Conservation (phyloP, 805 yeast species). For the Saccharomycopsis sp. region DNA sequence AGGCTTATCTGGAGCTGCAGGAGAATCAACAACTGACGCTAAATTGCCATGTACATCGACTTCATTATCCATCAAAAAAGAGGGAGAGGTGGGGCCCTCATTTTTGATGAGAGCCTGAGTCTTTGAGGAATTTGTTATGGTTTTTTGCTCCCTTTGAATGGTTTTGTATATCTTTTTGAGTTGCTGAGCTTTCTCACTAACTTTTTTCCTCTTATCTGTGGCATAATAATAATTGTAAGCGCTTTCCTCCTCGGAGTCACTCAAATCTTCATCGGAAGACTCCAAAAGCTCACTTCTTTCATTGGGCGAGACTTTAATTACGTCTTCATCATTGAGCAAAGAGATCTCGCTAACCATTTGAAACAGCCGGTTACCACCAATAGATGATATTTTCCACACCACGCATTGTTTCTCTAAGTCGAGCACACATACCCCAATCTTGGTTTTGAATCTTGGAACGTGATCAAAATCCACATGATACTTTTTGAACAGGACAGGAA, state of each 20-base stretch:
- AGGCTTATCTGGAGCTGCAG: constrained; percentile 7
- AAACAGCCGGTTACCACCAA: constrained; percentile 50
- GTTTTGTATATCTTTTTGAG: constrained; percentile 17
- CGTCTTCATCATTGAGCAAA: constrained; percentile 24
- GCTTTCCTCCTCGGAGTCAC: constrained; percentile 16
- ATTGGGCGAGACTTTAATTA: background rate
- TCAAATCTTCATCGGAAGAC: constrained; percentile 5
- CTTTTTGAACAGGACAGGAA: constrained; percentile 30
- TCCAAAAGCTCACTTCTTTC: constrained; percentile 3
- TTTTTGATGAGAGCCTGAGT: background rate
- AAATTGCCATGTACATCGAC: constrained; percentile 2
- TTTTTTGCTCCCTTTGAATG: constrained; percentile 17
- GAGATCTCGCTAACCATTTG: constrained; percentile 50
- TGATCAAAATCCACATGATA: constrained; percentile 36
- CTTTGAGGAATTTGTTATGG: constrained; percentile 4
- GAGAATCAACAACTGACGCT: constrained; percentile 7
- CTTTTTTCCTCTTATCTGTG: background rate
- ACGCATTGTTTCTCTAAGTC: constrained; percentile 62
- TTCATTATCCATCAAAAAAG: constrained; percentile 12
- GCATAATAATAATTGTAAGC: constrained; percentile 16
- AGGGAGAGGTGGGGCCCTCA: constrained; percentile 17
- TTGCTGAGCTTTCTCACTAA: constrained; percentile 12
- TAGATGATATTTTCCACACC: constrained; percentile 60
- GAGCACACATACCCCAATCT: constrained; percentile 61
- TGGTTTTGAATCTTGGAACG: constrained; percentile 60